Evolutionary conservation across 148 eudicot species (phyloP).

Genomic region (Rhododendron simsii): DNA sequence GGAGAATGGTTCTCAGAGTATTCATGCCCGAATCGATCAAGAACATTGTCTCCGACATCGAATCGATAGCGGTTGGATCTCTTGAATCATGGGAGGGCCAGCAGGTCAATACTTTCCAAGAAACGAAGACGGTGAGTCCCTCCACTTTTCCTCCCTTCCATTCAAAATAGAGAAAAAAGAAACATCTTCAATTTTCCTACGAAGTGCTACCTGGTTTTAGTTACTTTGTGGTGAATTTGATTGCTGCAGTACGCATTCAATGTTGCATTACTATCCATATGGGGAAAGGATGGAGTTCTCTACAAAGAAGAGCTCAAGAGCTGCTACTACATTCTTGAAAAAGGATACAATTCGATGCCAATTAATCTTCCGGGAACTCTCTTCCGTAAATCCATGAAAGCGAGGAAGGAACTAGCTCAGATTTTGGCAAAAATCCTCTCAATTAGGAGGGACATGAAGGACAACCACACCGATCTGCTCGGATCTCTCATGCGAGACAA

Average conservation of each 20-base stretch:
- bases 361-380: conserved; percentile 87
- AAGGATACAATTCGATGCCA: conserved; percentile 94
- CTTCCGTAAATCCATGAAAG: conserved; percentile 86
- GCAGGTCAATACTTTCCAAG: conserved; percentile 17
- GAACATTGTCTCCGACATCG: conserved; percentile 49
- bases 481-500: conserved; percentile 45
- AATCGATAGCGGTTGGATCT: conserved; percentile 42
- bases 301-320: conserved; percentile 81
- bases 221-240: conserved; percentile 11
- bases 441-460: conserved; percentile 39
- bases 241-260: conserved; percentile 81
- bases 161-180: conserved; percentile 15
- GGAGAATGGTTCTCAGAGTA: conserved; percentile 70
- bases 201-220: conserved; percentile 22
- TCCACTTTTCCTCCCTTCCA: background rate
- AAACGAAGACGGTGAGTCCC: conserved; percentile 58
- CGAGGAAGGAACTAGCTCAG: conserved; percentile 65
- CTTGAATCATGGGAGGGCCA: conserved; percentile 49
- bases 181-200: background rate
- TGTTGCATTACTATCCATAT: conserved; percentile 80
- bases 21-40: conserved; percentile 67
- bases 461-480: conserved; percentile 51
- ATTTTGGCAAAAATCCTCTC: conserved; percentile 69
- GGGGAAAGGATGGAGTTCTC: conserved; percentile 67
- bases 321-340: conserved; percentile 75